These are phyloP conservation scores for Solanum phureja DNA, from an alignment of 257 asterid genomes.

Conservation along the genomic window DNA sequence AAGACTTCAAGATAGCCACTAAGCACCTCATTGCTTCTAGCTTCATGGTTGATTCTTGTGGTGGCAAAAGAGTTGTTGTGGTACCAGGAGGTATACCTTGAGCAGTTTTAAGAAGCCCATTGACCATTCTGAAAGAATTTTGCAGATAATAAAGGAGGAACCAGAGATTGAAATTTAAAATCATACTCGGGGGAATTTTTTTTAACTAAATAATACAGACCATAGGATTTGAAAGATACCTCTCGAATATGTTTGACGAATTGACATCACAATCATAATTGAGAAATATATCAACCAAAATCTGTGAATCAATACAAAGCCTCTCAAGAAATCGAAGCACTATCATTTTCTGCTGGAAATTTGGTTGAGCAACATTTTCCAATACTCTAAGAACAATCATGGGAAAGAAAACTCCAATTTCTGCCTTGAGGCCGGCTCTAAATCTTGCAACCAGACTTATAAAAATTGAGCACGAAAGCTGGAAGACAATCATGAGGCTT, in stretches of 20 bases:
- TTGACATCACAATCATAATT: slow-evolving; percentile 98
- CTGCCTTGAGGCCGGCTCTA: slow-evolving; percentile 97
- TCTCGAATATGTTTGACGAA: slow-evolving; percentile 97
- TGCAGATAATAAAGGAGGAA: neutral
- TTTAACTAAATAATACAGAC: neutral
- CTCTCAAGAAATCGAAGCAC: slow-evolving; percentile 93
- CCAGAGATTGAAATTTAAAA: neutral
- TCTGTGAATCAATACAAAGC: slow-evolving; percentile 88
- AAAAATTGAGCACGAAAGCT: slow-evolving; percentile 98
- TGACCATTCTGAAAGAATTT: slow-evolving; percentile 69
- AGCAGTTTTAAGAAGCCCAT: slow-evolving; percentile 98
- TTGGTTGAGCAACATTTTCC: slow-evolving; percentile 93
- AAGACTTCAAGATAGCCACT: slow-evolving; percentile 70
- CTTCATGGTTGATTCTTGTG: slow-evolving; percentile 79
- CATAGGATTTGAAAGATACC: slow-evolving; percentile 37
- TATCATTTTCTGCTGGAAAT: slow-evolving; percentile 97
- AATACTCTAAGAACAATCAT: slow-evolving; percentile 93
- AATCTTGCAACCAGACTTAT: slow-evolving; percentile 89
- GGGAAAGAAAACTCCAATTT: slow-evolving; percentile 96
- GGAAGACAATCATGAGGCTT: slow-evolving; percentile 86
- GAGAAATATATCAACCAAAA: slow-evolving; percentile 92
- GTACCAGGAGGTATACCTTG: slow-evolving; percentile 96
- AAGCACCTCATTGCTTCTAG: slow-evolving; percentile 93
- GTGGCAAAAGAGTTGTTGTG: slow-evolving; percentile 71
- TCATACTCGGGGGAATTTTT: neutral